These are phyloP conservation scores for Aspergillus fumigatus DNA, from an alignment of 2,329 filamentous ascomycete species.

Conservation along the genomic window DNA sequence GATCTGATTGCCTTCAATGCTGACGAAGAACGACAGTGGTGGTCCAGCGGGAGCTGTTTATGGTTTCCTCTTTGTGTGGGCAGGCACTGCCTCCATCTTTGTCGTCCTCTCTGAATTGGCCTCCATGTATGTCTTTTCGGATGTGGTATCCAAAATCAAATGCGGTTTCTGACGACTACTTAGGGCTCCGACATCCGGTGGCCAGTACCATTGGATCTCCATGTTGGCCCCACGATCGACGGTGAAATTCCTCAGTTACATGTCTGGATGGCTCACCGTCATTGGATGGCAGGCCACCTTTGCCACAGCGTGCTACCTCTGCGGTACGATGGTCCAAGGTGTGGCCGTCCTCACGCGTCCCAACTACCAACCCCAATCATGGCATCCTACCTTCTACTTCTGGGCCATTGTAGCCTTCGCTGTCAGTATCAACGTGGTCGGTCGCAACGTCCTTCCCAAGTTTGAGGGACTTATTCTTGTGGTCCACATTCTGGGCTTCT, in stretches of 20 bases:
- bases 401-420: slow-evolving; percentile 41
- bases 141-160: too few relatives aligned
- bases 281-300: slow-evolving; percentile 43
- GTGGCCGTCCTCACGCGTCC: slow-evolving; percentile 33
- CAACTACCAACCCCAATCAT: slow-evolving; percentile 35
- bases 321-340: slow-evolving; percentile 33
- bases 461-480: slow-evolving; percentile 48
- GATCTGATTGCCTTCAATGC: background rate
- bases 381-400: slow-evolving; percentile 48
- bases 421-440: slow-evolving; percentile 41
- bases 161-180: background rate
- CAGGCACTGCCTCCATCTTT: slow-evolving; percentile 22
- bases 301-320: slow-evolving; percentile 32
- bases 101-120: slow-evolving; percentile 27
- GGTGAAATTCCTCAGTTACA: slow-evolving; percentile 37
- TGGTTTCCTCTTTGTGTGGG: slow-evolving; percentile 30
- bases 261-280: slow-evolving; percentile 39
- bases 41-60: slow-evolving; percentile 31
- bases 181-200: slow-evolving; percentile 33
- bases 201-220: slow-evolving; percentile 39
- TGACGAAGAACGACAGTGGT: slow-evolving; percentile 17
- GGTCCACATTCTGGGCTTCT: slow-evolving; percentile 49
- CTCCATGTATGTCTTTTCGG: slow-evolving; percentile 23
- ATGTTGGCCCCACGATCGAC: slow-evolving; percentile 34
- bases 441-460: slow-evolving; percentile 40